Percentiles rank a stretch among this genome's conserved stretches.
These are phyloP conservation scores for Actinomortierella wolfii DNA, from an alignment of 371 early-diverging fungal species.

Conservation along the genomic window DNA sequence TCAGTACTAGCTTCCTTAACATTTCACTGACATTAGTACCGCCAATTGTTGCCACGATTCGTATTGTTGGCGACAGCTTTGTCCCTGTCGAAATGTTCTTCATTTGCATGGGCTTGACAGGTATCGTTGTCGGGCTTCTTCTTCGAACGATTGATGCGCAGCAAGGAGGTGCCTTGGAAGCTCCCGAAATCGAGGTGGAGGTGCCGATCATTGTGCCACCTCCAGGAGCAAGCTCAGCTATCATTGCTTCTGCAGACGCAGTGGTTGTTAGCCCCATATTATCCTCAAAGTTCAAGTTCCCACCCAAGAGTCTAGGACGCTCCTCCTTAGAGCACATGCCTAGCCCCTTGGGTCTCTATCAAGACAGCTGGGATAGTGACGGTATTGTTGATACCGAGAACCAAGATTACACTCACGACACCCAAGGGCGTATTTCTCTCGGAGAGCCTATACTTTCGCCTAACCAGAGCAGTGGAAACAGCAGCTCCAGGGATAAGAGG, in stretches of 20 bases:
- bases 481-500: no score
- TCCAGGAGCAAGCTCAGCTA: background rate
- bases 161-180: conserved; percentile 51
- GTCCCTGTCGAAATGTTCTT: conserved; percentile 59
- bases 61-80: conserved; percentile 51
- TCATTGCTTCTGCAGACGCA: background rate
- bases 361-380: background rate
- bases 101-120: conserved; percentile 49
- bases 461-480: no score
- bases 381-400: background rate
- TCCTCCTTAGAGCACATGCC: conserved; percentile 1
- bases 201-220: conserved; percentile 32
- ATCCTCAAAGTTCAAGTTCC: conserved; percentile 5
- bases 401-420: no score
- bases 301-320: conserved; percentile 2
- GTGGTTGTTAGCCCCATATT: conserved; percentile 4
- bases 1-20: conserved; percentile 61
- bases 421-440: no score
- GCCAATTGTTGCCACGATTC: conserved; percentile 56
- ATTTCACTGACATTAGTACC: conserved; percentile 61
- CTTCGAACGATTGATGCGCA: conserved; percentile 44
- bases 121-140: conserved; percentile 35
- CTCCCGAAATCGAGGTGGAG: conserved; percentile 32
- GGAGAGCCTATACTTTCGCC: no score
- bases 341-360: background rate